Evolutionary conservation across 1,284 basidiomycete genomes (phyloP), one percentile per base, ranked within the genome.

Genomic region (Malassezia japonica): DNA sequence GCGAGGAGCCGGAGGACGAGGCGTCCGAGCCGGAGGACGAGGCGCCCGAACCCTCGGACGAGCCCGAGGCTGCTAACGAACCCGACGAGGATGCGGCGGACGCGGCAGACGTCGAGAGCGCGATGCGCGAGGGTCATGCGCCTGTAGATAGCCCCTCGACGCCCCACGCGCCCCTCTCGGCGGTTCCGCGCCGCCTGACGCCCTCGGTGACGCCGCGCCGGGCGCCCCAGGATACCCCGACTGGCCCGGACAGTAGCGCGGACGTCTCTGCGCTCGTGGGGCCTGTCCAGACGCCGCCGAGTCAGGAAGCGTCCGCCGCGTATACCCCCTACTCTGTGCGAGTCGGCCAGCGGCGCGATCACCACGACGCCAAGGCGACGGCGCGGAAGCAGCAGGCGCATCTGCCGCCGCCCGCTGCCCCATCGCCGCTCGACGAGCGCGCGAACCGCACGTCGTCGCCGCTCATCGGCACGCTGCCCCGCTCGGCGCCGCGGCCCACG

Each of bases 361-460:
- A 56, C 33, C 54, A 48, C 37, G 45, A 56, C 3, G 55, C 55
- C 35, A 56, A 56, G 35, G 55, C 37, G 2, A 16, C 34, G 4
- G 55, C 55, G 16, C 43, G 46, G n/a, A 41, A 18, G 16, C 36
- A n/a, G n/a, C n/a, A n/a, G n/a, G n/a, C n/a, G n/a, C n/a, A n/a
- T n/a, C n/a, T n/a, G n/a, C n/a, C n/a, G n/a, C n/a, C n/a, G n/a
- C n/a, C n/a, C n/a, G n/a, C n/a, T n/a, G n/a, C n/a, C n/a, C n/a
- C n/a, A n/a, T n/a, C n/a, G n/a, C n/a, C n/a, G n/a, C n/a, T n/a
- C n/a, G n/a, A n/a, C n/a, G n/a, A n/a, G n/a, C n/a, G n/a, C n/a
- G n/a, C n/a, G n/a, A n/a, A n/a, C n/a, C n/a, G n/a, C n/a, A n/a
- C n/a, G n/a, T n/a, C n/a, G n/a, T n/a, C n/a, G n/a, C n/a, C n/a